A percentile compares a stretch with the other conserved stretches of the same genome.
phyloP scores from a whole-genome alignment of 805 yeast species.

The Wickerhamomyces xylosicus region DNA sequence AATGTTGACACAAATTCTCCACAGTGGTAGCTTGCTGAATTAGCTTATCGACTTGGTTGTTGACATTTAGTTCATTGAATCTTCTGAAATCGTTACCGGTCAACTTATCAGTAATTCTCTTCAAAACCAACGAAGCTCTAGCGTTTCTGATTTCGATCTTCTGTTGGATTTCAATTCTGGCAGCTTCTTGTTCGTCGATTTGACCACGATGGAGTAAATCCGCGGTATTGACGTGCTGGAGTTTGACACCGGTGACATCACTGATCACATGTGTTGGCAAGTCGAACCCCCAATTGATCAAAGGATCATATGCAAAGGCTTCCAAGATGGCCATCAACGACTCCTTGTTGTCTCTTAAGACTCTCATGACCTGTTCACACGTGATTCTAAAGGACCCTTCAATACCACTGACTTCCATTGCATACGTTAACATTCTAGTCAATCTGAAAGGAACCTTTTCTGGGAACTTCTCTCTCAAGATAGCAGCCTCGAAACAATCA shows the following conservation, averaged over 20 bases:
- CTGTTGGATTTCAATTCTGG: conserved; percentile 57
- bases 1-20: conserved; percentile 92
- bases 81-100: conserved; percentile 89
- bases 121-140: conserved; percentile 82
- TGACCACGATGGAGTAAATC: conserved; percentile 64
- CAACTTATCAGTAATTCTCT: conserved; percentile 83
- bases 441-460: conserved; percentile 96
- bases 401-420: conserved; percentile 98
- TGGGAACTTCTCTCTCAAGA: conserved; percentile 91
- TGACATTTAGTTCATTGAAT: conserved; percentile 59
- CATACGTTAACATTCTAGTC: conserved; percentile 94
- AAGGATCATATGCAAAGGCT: conserved; percentile 97
- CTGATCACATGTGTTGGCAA: conserved; percentile 73
- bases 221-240: conserved; percentile 58
- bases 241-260: conserved; percentile 60
- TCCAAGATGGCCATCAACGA: conserved; percentile 96
- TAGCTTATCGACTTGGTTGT: conserved; percentile 85
- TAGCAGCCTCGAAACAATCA: conserved; percentile 98
- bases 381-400: conserved; percentile 96
- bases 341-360: conserved; percentile 86
- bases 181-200: conserved; percentile 70
- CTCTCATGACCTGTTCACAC: conserved; percentile 95
- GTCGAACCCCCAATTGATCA: conserved; percentile 98
- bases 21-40: conserved; percentile 95
- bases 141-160: conserved; percentile 70